Percentiles rank a stretch among this genome's conserved stretches.
These are phyloP conservation scores for Myxozyma neotropica DNA, from an alignment of 805 yeast genomes.

Conservation along the genomic window DNA sequence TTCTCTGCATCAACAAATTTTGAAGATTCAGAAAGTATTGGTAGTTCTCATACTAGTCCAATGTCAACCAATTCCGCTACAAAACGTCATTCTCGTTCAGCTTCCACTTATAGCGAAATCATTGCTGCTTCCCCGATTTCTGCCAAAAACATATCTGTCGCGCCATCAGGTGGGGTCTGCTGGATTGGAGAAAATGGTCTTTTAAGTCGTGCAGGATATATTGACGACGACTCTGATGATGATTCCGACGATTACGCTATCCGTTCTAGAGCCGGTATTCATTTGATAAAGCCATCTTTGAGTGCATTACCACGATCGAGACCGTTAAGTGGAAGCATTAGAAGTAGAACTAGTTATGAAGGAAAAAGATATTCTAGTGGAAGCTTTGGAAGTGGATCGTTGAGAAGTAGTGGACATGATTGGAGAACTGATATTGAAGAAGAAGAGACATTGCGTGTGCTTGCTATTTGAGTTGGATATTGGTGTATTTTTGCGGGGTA, in stretches of 20 bases:
- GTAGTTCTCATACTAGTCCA: slow-evolving; percentile 4
- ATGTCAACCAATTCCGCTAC: not conserved
- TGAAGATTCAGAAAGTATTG: slow-evolving; percentile 2
- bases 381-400: slow-evolving; percentile 6
- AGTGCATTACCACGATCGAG: not conserved
- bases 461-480: not conserved
- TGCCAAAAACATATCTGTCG: not conserved
- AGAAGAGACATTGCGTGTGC: slow-evolving; percentile 6
- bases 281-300: not conserved
- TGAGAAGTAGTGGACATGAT: slow-evolving; percentile 20
- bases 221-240: slow-evolving; percentile 9
- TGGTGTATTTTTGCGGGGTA: not conserved
- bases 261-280: not conserved
- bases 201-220: slow-evolving; percentile 6
- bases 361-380: not conserved
- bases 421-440: slow-evolving; percentile 13
- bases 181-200: slow-evolving; percentile 30
- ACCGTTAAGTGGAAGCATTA: slow-evolving; percentile 3
- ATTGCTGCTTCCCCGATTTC: not conserved
- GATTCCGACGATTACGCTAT: slow-evolving; percentile 1
- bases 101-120: not conserved
- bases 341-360: slow-evolving; percentile 10
- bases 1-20: not conserved
- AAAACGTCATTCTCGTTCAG: slow-evolving; percentile 5
- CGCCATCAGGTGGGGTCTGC: slow-evolving; percentile 22